Evolutionary conservation across 495 filamentous ascomycete genomes (phyloP).

Genomic region (Penicillium longicatenatum): DNA sequence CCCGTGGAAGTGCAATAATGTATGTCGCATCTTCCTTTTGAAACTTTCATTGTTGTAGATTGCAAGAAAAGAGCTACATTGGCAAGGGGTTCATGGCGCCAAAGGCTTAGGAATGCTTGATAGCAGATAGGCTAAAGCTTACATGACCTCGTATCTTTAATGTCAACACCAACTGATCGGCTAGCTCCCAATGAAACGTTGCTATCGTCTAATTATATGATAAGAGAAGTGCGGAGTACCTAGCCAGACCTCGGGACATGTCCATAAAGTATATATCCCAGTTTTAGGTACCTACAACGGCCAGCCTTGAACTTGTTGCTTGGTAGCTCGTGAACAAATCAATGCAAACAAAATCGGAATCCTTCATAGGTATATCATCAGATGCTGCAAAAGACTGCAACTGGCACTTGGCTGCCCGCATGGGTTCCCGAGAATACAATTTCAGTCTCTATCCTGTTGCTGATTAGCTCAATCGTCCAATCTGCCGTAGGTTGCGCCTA

Average conservation of each 20-base stretch:
- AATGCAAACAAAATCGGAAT: no score
- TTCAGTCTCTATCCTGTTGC: slow-evolving; percentile 40
- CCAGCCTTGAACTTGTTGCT: not conserved
- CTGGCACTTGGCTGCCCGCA: slow-evolving; percentile 55
- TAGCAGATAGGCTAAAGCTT: not conserved
- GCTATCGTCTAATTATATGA: not conserved
- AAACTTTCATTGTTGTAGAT: not conserved
- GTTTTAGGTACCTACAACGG: not conserved
- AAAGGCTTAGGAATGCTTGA: slow-evolving; percentile 2
- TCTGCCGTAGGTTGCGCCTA: slow-evolving; percentile 34
- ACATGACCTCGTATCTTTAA: not conserved
- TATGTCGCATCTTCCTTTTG: not conserved
- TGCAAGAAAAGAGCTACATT: not conserved
- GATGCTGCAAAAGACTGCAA: slow-evolving; percentile 39
- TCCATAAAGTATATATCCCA: not conserved
- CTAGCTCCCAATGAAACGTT: slow-evolving; percentile 6
- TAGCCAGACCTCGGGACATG: not conserved
- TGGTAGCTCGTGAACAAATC: not conserved
- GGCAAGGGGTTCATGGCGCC: not conserved
- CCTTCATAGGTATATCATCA: not conserved
- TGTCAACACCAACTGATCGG: not conserved
- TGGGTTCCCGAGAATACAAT: slow-evolving; percentile 50
- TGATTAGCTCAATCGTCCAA: slow-evolving; percentile 51
- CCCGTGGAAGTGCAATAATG: not conserved
- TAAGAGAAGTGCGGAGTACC: slow-evolving; percentile 1